A percentile compares a stretch with the other conserved stretches of the same genome.
Evolutionary conservation across 331 rosid species (phyloP).

Genomic region (Quercus phellos): DNA sequence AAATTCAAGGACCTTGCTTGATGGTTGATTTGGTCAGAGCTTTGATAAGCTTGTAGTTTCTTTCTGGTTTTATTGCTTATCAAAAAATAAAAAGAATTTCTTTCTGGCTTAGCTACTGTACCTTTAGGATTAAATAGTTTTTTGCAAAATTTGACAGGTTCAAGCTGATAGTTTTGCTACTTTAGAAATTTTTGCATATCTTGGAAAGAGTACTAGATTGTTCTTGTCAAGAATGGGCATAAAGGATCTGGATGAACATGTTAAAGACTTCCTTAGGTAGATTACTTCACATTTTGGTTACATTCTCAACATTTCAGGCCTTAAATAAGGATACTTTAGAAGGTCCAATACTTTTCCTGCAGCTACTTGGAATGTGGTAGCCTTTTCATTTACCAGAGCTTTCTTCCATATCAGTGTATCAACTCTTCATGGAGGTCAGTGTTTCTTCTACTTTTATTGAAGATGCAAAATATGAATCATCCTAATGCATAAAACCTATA

Average conservation of each 20-base stretch:
- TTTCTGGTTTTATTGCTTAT: background rate
- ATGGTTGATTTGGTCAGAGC: background rate
- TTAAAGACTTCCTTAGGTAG: constrained; percentile 67
- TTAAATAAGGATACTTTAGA: constrained; percentile 8
- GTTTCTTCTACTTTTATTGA: constrained; percentile 9
- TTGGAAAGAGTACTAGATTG: constrained; percentile 62
- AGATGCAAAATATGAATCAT: background rate
- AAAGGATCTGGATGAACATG: constrained; percentile 55
- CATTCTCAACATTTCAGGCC: constrained; percentile 6
- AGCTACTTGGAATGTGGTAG: constrained; percentile 74
- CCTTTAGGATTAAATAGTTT: constrained; percentile 10
- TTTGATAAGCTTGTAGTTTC: background rate
- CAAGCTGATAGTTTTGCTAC: constrained; percentile 52
- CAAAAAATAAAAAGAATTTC: background rate
- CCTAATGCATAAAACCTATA: background rate
- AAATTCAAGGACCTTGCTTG: constrained; percentile 15
- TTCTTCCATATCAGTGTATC: constrained; percentile 44
- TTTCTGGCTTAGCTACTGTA: background rate
- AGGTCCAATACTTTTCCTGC: constrained; percentile 27
- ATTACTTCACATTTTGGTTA: background rate
- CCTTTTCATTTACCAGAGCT: constrained; percentile 55
- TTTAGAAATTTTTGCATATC: constrained; percentile 63
- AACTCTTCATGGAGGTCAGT: constrained; percentile 67
- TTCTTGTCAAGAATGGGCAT: constrained; percentile 60
- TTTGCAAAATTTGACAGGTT: constrained; percentile 34